Percentiles rank a stretch among this genome's conserved stretches.
These are phyloP conservation scores for Fusarium bactridioides DNA, from an alignment of 2,329 filamentous ascomycete genomes.

Conservation along the genomic window DNA sequence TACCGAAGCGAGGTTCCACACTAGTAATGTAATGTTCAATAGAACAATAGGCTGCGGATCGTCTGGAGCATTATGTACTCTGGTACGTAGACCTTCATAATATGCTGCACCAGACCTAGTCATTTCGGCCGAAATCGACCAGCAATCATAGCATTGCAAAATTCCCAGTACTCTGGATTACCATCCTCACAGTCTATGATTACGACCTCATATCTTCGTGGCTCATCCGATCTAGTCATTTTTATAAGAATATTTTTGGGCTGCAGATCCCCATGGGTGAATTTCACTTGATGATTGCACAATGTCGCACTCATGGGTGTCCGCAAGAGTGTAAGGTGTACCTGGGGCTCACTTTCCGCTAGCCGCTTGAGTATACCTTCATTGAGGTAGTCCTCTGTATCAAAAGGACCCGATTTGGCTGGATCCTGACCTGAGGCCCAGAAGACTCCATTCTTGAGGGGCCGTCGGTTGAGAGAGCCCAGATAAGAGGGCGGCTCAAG, in stretches of 20 bases:
- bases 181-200: not conserved
- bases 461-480: not conserved
- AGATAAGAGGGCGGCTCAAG: not conserved
- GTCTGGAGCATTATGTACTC: not conserved
- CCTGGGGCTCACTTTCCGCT: not conserved
- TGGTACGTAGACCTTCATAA: not conserved
- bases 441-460: not conserved
- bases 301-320: not conserved
- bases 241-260: not conserved
- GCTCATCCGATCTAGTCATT: accelerated
- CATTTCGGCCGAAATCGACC: not conserved
- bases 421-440: not conserved
- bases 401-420: accelerated
- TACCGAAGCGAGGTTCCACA: accelerated
- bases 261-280: not conserved
- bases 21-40: not conserved
- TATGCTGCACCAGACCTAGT: not conserved
- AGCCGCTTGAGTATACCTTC: not conserved
- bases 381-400: not conserved
- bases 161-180: not conserved
- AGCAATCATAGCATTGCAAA: not conserved
- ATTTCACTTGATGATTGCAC: accelerated
- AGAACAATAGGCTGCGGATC: not conserved
- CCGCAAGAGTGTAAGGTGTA: not conserved
- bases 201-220: accelerated